Base-by-base conservation (phyloP, 768 basidiomycete species). In the Phallus indusiatus region DNA sequence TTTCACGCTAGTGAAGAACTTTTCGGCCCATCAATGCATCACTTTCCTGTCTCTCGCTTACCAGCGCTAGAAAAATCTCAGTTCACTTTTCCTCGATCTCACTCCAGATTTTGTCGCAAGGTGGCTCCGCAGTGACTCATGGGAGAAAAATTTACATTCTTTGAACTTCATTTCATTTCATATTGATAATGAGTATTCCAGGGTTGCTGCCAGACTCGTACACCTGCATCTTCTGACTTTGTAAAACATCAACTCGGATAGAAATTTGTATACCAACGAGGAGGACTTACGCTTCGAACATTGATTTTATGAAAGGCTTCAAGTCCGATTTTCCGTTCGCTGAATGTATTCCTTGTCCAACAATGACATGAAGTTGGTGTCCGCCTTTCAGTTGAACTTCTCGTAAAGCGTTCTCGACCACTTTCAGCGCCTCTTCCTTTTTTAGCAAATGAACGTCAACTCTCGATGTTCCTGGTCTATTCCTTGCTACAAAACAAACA, bases 371-470 rank as follows among this genome's bases (percentile, higher is more conserved):
- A 46, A 74, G 61, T 35, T 70, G 63, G 2, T 68, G 57, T 1
- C 66, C 68, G 14, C 68, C 70, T 1, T 64, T 62, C 11, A 67
- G 60, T 17, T 69, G 64, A 0, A 69, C 67, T 18, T 70, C 68
- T 46, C 68, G 70, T 22, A 74, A 62, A 22, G 67, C 71, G 49
- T 67, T 55, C 61, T 72, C 71, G 5, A 71, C 67, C 53, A 62
- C 64, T 35, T 66, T 61, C 16, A 68, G 53, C 12, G 73, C 73
- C 47, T 74, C 73, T 16, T 56, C 54, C 12, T 67, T 60, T 20
- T 66, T 70, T 53, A 74, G 67, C 17, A 68, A 65, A 59, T 73
- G 73, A 3, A 74, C 72, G 36, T 74, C 73, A 53, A 74, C 69
- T 20, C 64, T 69, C 42, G 67, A 69, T 1, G 69, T 65, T 28